A percentile compares a stretch with the other conserved stretches of the same genome.
Evolutionary conservation across 2,329 filamentous ascomycete genomes (phyloP).

Genomic region (Alternaria novae-zelandiae): DNA sequence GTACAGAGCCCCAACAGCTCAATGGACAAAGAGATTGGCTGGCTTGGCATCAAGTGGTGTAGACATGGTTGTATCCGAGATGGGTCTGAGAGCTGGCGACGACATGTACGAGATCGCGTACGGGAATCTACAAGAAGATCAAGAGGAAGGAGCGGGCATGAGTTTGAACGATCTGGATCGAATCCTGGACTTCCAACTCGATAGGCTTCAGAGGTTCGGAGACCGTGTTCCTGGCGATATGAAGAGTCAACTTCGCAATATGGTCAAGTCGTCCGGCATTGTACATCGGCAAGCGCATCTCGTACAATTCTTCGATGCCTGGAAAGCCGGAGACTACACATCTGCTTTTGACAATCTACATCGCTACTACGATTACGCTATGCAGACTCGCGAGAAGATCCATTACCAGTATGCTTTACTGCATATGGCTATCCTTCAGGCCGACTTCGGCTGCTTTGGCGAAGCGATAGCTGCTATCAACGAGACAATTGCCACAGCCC

Average conservation of each 20-base stretch:
- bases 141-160: slow-evolving; percentile 54
- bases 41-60: slow-evolving; percentile 50
- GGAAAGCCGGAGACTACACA: slow-evolving; percentile 88
- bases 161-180: slow-evolving; percentile 82
- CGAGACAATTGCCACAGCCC: slow-evolving; percentile 91
- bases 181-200: slow-evolving; percentile 85
- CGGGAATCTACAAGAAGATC: slow-evolving; percentile 53
- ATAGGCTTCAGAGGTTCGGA: slow-evolving; percentile 86
- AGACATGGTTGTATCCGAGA: slow-evolving; percentile 66
- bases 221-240: slow-evolving; percentile 78
- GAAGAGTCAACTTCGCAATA: slow-evolving; percentile 70
- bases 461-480: slow-evolving; percentile 95
- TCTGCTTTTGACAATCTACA: slow-evolving; percentile 90
- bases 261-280: slow-evolving; percentile 71
- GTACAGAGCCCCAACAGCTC: slow-evolving; percentile 78
- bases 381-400: slow-evolving; percentile 80
- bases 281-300: slow-evolving; percentile 79
- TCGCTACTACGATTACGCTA: slow-evolving; percentile 95
- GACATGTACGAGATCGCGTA: slow-evolving; percentile 59
- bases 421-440: slow-evolving; percentile 90
- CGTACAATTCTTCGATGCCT: slow-evolving; percentile 86
- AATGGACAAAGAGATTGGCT: slow-evolving; percentile 59
- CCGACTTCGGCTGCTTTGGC: slow-evolving; percentile 89
- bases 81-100: slow-evolving; percentile 61
- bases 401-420: slow-evolving; percentile 96